phyloP scores from a whole-genome alignment of 2,329 filamentous ascomycete species.

The Apiospora phragmitis region DNA sequence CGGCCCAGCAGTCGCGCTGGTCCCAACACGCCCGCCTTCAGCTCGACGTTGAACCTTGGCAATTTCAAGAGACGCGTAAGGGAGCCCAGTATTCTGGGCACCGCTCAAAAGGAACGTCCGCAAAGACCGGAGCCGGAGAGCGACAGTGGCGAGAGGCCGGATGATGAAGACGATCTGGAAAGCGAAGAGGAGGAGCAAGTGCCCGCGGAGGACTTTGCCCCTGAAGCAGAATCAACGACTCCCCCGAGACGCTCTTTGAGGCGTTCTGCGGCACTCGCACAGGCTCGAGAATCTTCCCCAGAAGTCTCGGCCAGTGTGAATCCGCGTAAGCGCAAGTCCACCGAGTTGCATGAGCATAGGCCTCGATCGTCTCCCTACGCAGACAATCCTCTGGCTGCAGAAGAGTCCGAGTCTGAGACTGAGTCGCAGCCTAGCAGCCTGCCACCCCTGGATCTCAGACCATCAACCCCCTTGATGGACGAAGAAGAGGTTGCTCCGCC shows the following conservation, averaged over 20 bases:
- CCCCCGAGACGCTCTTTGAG: conserved; percentile 44
- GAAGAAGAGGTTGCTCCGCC: conserved; percentile 56
- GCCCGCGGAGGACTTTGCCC: conserved; percentile 44
- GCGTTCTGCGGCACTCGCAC: conserved; percentile 25
- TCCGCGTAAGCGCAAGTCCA: conserved; percentile 58
- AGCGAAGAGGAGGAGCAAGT: conserved; percentile 36
- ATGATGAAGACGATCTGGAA: conserved; percentile 46
- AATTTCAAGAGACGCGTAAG: conserved; percentile 57
- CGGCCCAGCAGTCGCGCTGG: conserved; percentile 34
- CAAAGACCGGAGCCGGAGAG: conserved; percentile 31
- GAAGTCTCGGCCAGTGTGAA: conserved; percentile 34
- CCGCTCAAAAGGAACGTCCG: conserved; percentile 44
- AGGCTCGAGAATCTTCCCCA: conserved; percentile 23
- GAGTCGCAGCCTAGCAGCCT: conserved; percentile 26
- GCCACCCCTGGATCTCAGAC: conserved; percentile 20
- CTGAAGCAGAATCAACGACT: conserved; percentile 69
- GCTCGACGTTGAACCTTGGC: conserved; percentile 51
- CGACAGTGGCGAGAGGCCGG: conserved; percentile 31
- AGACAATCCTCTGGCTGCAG: conserved; percentile 21
- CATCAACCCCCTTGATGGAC: conserved; percentile 44
- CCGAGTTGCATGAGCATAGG: conserved; percentile 41
- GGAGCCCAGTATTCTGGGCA: conserved; percentile 63
- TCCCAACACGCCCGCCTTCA: conserved; percentile 31
- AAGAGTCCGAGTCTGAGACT: conserved; percentile 20
- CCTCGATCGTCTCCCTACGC: conserved; percentile 37